These are phyloP conservation scores for Emmonsia crescens DNA, from an alignment of 2,329 filamentous ascomycete species.

Conservation along the genomic window DNA sequence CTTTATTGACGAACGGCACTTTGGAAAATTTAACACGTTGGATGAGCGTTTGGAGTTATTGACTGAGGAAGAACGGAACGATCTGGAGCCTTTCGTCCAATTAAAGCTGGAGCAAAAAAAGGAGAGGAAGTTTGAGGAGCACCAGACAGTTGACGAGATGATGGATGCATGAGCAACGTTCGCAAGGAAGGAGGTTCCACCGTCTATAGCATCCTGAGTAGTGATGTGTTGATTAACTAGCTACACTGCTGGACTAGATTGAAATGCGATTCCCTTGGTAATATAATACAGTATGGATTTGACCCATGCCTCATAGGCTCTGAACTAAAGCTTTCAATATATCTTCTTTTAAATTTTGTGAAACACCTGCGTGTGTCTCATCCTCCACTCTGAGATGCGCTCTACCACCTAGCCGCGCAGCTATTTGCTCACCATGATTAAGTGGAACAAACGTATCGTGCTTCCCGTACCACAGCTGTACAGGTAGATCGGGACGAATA, in stretches of 20 bases:
- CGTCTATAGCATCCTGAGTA: background rate
- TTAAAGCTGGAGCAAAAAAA: background rate
- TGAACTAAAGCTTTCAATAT: background rate
- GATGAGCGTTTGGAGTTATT: background rate
- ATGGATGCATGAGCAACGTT: background rate
- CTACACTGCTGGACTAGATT: background rate
- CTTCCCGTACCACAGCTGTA: constrained; percentile 30
- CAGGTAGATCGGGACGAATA: constrained; percentile 24
- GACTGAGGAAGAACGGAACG: background rate
- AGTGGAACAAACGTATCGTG: constrained; percentile 24
- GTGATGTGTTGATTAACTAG: background rate
- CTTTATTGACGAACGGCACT: background rate
- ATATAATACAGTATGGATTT: background rate
- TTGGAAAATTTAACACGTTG: background rate
- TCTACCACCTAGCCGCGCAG: constrained; percentile 20
- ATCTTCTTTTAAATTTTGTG: background rate
- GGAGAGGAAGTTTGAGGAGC: background rate
- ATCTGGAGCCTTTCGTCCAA: background rate
- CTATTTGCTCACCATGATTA: constrained; percentile 24
- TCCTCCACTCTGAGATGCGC: constrained; percentile 22
- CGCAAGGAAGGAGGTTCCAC: background rate
- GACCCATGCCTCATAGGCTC: background rate
- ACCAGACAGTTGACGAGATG: background rate
- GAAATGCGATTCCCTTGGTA: background rate
- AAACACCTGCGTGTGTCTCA: constrained; percentile 22